These are phyloP conservation scores for Trametes meyenii DNA, from an alignment of 768 basidiomycete genomes.

Conservation along the genomic window DNA sequence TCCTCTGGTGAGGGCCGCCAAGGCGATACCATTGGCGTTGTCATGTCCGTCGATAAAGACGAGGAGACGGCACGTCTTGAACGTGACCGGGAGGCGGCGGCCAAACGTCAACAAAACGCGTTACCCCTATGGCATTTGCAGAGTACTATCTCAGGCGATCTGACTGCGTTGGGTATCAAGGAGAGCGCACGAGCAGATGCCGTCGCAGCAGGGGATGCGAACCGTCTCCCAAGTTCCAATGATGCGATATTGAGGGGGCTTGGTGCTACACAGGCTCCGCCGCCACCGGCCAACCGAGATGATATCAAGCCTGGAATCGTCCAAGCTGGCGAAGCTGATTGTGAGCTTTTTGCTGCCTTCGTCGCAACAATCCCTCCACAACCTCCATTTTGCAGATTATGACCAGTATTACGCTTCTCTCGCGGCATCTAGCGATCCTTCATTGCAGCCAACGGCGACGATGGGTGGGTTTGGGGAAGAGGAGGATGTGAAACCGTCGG, in stretches of 20 bases:
- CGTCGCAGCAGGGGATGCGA: slow-evolving; percentile 30
- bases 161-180: slow-evolving; percentile 83
- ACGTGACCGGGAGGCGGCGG: slow-evolving; percentile 78
- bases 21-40: slow-evolving; percentile 81
- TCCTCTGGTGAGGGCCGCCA: slow-evolving; percentile 57
- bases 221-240: slow-evolving; percentile 48
- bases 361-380: neutral
- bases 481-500: slow-evolving; percentile 66
- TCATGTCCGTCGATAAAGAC: slow-evolving; percentile 90
- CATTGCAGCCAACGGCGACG: slow-evolving; percentile 64
- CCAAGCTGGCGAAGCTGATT: slow-evolving; percentile 59
- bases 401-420: slow-evolving; percentile 84
- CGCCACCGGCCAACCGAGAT: slow-evolving; percentile 29
- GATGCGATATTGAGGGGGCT: slow-evolving; percentile 76
- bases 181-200: slow-evolving; percentile 60
- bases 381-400: slow-evolving; percentile 51
- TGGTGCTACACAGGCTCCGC: slow-evolving; percentile 49
- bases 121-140: slow-evolving; percentile 95
- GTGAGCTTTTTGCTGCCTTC: slow-evolving; percentile 45
- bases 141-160: slow-evolving; percentile 91
- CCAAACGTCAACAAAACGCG: slow-evolving; percentile 87
- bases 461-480: slow-evolving; percentile 59
- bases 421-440: slow-evolving; percentile 61
- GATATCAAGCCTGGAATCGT: slow-evolving; percentile 51
- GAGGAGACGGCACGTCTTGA: slow-evolving; percentile 73